Evolutionary conservation across 2,329 filamentous ascomycete species (phyloP), one percentile per base, ranked within the genome.

Genomic region (Fusarium sp.): DNA sequence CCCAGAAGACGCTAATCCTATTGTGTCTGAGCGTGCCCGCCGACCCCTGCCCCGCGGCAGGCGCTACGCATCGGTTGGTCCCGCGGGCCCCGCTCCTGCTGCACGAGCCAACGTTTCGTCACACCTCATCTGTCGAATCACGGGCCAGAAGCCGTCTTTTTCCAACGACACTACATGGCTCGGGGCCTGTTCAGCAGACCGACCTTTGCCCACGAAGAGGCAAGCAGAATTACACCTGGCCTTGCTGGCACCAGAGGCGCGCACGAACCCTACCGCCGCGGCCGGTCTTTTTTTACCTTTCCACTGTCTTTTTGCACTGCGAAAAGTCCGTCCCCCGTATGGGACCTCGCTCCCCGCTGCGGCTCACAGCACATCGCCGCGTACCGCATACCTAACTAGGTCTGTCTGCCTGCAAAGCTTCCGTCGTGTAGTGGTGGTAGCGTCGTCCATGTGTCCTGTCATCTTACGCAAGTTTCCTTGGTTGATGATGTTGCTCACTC

Each of bases 81-180:
- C 86, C 84, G 84, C 83, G 82, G 83, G 81, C 82, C 84, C 84
- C 83, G 80, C 81, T 79, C 81, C 79, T 79, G 80, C 82, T 87
- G 85, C 85, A 86, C 82, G 81, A 82, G 82, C 80, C 80, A 82
- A 77, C 72, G 74, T 80, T 75, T 85, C 82, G 82, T 87, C 86
- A 87, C 86, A 86, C 71, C 70, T 67, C 66, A 64, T 59, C 58
- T 20, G 71, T 77, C 85, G 81, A 87, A 87, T 84, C 77, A 83
- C 63, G 45, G 68, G 35, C 70, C 66, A 68, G 68, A 74, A 68
- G 66, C 35, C 59, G 69, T 56, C 37, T 77, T 76, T 76, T 71
- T 64, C 70, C 73, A 70, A 73, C 71, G 66, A 77, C 71, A 73
- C 72, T 75, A 74, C 74, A 76, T 57, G 57, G 65, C 71, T 59